Evolutionary conservation across 192 early-diverging fungal species (phyloP).

Genomic region (Gaertneriomyces semiglobifer): DNA sequence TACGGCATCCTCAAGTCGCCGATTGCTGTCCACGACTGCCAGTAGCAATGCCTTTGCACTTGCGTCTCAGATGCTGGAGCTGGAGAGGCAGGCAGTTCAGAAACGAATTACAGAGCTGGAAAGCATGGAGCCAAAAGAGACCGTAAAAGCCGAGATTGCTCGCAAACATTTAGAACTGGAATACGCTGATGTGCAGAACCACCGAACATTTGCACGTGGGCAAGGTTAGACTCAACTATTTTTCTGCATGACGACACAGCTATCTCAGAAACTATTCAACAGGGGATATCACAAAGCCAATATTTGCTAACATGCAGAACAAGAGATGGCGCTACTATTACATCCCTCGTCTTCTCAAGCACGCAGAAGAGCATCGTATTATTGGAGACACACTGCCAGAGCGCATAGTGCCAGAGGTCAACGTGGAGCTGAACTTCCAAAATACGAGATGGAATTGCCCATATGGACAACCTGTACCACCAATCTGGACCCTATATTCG

Average conservation of each 20-base stretch:
- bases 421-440: conserved; percentile 47
- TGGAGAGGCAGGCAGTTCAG: neutral
- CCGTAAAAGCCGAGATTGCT: neutral
- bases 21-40: conserved; percentile 1
- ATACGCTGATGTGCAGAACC: conserved; percentile 24
- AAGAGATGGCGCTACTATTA: conserved; percentile 28
- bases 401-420: conserved; percentile 24
- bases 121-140: neutral
- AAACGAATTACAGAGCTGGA: conserved; percentile 10
- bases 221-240: conserved; percentile 5
- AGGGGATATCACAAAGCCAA: conserved; percentile 23
- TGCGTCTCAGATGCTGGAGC: conserved; percentile 1
- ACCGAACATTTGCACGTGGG: conserved; percentile 13
- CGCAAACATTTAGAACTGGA: conserved; percentile 15
- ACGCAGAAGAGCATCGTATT: conserved; percentile 22
- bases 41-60: neutral
- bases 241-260: neutral
- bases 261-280: neutral
- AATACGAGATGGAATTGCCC: conserved; percentile 44
- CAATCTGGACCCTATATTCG: conserved; percentile 42
- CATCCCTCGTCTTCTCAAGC: conserved; percentile 32
- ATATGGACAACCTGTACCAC: conserved; percentile 41
- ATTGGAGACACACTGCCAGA: conserved; percentile 37
- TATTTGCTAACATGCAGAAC: conserved; percentile 38
- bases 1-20: neutral